These are phyloP conservation scores for Cryptosporidium xiaoi DNA, from an alignment of 169 alveolate genomes.

Conservation along the genomic window DNA sequence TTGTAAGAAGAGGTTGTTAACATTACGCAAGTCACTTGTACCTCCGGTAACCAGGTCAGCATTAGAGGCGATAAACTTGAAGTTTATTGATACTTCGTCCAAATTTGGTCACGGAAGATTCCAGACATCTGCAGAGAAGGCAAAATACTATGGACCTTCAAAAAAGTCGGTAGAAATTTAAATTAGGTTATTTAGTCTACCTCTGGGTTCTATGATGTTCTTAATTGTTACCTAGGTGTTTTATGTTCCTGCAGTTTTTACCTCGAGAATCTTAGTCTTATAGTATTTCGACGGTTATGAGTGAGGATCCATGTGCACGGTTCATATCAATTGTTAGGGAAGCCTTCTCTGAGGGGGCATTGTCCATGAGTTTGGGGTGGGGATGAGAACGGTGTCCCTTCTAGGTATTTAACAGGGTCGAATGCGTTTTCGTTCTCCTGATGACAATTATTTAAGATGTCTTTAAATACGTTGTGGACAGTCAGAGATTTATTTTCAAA, in stretches of 20 bases:
- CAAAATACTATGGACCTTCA: slow-evolving; percentile 97
- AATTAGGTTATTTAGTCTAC: too few relatives aligned
- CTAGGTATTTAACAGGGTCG: slow-evolving; percentile 34
- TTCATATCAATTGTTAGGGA: neutral
- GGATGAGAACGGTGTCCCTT: slow-evolving; percentile 7
- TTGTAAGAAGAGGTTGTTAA: slow-evolving; percentile 96
- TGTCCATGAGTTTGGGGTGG: neutral
- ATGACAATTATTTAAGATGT: slow-evolving; percentile 26
- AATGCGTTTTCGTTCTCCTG: slow-evolving; percentile 5
- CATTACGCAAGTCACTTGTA: slow-evolving; percentile 96
- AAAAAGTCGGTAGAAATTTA: slow-evolving; percentile 76
- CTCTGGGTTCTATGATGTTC: neutral
- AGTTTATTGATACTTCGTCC: slow-evolving; percentile 99
- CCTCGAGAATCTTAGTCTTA: too few relatives aligned
- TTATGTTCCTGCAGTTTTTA: too few relatives aligned
- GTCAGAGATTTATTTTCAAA: neutral
- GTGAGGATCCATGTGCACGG: neutral
- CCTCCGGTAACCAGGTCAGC: slow-evolving; percentile 95
- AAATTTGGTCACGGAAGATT: slow-evolving; percentile 99
- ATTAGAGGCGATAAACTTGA: slow-evolving; percentile 93
- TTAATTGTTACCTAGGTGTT: neutral
- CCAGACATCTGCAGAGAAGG: slow-evolving; percentile 99
- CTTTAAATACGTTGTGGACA: neutral
- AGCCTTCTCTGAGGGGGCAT: slow-evolving; percentile 9
- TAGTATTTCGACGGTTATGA: neutral